A percentile compares a stretch with the other conserved stretches of the same genome.
phyloP scores from a whole-genome alignment of 2,329 filamentous ascomycete genomes.

The Ilyonectria sp. region DNA sequence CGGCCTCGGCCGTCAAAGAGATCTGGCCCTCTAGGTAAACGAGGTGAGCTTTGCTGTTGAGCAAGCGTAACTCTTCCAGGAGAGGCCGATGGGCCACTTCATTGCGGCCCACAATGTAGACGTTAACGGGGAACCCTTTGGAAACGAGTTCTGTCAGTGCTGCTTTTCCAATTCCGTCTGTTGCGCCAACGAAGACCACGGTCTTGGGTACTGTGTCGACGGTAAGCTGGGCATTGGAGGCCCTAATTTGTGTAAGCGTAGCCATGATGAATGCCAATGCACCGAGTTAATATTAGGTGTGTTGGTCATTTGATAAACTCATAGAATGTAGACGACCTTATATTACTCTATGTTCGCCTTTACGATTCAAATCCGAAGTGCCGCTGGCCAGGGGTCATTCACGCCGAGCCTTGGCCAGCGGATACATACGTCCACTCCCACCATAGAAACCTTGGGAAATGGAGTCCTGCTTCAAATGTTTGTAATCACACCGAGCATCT shows the following conservation, averaged over 20 bases:
- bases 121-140: constrained; percentile 2
- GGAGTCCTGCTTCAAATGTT: too few relatives aligned
- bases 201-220: background rate
- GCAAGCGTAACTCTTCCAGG: background rate
- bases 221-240: constrained; percentile 1
- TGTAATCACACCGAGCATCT: too few relatives aligned
- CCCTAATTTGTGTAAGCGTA: background rate
- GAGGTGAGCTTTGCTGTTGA: background rate
- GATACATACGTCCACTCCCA: too few relatives aligned
- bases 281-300: too few relatives aligned
- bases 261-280: background rate
- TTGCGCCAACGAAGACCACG: constrained; percentile 6
- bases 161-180: constrained; percentile 8
- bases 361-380: too few relatives aligned
- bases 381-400: too few relatives aligned
- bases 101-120: constrained; percentile 11
- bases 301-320: too few relatives aligned
- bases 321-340: too few relatives aligned
- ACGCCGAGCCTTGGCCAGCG: too few relatives aligned
- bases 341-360: too few relatives aligned
- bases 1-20: background rate
- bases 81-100: background rate
- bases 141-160: constrained; percentile 3
- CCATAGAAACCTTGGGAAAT: too few relatives aligned
- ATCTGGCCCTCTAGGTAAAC: constrained; percentile 8